Percentiles rank a stretch among this genome's conserved stretches.
Conservation (phyloP, 192 early-diverging fungal species). For the Backusella parvicylindrica region DNA sequence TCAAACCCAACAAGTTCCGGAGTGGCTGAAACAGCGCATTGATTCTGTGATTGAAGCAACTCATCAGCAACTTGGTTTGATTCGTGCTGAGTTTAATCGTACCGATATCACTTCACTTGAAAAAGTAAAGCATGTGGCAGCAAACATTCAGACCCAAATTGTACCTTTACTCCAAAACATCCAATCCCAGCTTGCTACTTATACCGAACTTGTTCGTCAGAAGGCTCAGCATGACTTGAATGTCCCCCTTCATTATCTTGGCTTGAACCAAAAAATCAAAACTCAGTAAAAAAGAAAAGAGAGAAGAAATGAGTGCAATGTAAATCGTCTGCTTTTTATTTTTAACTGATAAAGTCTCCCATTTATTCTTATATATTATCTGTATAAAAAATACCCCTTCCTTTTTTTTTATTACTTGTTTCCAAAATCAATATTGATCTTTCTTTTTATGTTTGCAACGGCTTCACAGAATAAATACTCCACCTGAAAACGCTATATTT, state of each 20-base stretch:
- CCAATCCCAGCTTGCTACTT: conserved; percentile 26
- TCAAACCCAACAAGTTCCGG: conserved; percentile 41
- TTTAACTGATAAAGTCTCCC: not conserved
- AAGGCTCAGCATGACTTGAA: conserved; percentile 28
- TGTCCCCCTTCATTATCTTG: conserved; percentile 24
- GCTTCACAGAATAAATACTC: not conserved
- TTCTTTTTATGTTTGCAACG: not conserved
- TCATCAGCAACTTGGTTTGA: conserved; percentile 39
- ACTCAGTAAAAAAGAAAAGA: not conserved
- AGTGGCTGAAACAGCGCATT: conserved; percentile 42
- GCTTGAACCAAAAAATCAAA: conserved; percentile 4
- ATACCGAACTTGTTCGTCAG: conserved; percentile 20
- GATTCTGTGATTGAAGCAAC: conserved; percentile 40
- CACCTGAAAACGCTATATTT: not conserved
- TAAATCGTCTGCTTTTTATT: not conserved
- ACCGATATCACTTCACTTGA: conserved; percentile 42
- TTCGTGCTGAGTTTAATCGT: conserved; percentile 40
- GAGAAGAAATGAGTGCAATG: not conserved
- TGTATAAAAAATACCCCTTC: conserved; percentile 2
- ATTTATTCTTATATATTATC: not conserved
- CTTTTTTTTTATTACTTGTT: not conserved
- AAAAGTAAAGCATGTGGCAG: conserved; percentile 50
- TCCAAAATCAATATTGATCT: not conserved
- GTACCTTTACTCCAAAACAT: conserved; percentile 46
- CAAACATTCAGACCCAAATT: conserved; percentile 44